Evolutionary conservation across 768 basidiomycete genomes (phyloP).

Genomic region (Pulveroboletus sp.): DNA sequence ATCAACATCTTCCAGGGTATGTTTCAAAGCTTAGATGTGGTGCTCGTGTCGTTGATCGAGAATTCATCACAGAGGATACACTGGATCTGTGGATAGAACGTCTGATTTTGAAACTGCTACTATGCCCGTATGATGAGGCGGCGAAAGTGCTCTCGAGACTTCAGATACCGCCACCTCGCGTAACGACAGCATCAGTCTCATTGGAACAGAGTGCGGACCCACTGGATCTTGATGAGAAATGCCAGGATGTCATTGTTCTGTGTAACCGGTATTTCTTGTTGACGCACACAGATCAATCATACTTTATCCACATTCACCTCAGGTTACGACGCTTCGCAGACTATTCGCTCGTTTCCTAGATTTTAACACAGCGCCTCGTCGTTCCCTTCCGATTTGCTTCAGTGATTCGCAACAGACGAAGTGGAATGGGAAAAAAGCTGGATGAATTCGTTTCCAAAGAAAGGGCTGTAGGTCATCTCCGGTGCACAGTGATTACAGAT

Average conservation of each 20-base stretch:
- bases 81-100: conserved; percentile 64
- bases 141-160: conserved; percentile 22
- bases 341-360: conserved; percentile 79
- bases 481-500: background rate
- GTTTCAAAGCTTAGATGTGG: conserved; percentile 32
- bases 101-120: conserved; percentile 43
- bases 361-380: conserved; percentile 77
- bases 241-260: conserved; percentile 50
- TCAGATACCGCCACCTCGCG: conserved; percentile 30
- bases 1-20: conserved; percentile 81
- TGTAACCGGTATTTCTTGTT: conserved; percentile 41
- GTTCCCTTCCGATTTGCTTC: conserved; percentile 83
- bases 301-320: conserved; percentile 35
- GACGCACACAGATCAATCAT: conserved; percentile 15
- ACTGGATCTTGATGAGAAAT: conserved; percentile 33
- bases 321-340: conserved; percentile 56
- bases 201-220: conserved; percentile 27
- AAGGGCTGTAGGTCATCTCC: conserved; percentile 52
- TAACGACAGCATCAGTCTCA: conserved; percentile 11
- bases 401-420: conserved; percentile 72
- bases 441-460: conserved; percentile 74
- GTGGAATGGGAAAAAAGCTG: conserved; percentile 81
- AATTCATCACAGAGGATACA: conserved; percentile 63
- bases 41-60: background rate
- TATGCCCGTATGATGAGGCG: conserved; percentile 49